Evolutionary conservation across 352 stramenopile genomes (phyloP).

Genomic region (Globisporangium cylindrosporum): DNA sequence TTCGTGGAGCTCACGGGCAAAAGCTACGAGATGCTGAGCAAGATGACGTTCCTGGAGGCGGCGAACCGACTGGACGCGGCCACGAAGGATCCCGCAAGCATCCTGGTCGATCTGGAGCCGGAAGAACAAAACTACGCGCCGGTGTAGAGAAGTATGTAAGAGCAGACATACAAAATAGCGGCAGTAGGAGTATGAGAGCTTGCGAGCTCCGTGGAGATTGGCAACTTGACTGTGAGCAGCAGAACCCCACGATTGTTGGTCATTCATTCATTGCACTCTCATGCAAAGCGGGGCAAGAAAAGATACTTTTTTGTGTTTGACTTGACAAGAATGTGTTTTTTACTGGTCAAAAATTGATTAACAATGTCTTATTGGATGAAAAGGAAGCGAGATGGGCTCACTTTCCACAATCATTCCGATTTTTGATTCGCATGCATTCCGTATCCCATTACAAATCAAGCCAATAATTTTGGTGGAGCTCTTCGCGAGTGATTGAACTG

Average conservation of each 20-base stretch:
- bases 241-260: neutral
- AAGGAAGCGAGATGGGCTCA: neutral
- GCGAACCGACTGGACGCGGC: constrained; percentile 32
- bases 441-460: neutral
- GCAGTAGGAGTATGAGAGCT: too few relatives aligned
- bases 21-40: constrained; percentile 33
- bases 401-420: neutral
- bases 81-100: constrained; percentile 18
- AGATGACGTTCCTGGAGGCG: constrained; percentile 39
- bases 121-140: constrained; percentile 18
- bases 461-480: neutral
- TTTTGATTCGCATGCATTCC: constrained; percentile 9
- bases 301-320: neutral
- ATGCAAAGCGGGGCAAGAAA: neutral
- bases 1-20: constrained; percentile 51
- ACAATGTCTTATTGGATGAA: neutral
- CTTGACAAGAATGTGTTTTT: neutral
- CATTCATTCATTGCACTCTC: neutral
- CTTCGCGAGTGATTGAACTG: neutral
- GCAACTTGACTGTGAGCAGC: neutral
- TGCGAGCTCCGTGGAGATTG: neutral
- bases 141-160: neutral
- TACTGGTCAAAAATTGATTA: neutral
- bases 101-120: constrained; percentile 27
- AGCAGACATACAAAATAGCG: neutral